A percentile compares a stretch with the other conserved stretches of the same genome.
Evolutionary conservation across 768 basidiomycete genomes (phyloP).

Genomic region (Hysterangium stoloniferum): DNA sequence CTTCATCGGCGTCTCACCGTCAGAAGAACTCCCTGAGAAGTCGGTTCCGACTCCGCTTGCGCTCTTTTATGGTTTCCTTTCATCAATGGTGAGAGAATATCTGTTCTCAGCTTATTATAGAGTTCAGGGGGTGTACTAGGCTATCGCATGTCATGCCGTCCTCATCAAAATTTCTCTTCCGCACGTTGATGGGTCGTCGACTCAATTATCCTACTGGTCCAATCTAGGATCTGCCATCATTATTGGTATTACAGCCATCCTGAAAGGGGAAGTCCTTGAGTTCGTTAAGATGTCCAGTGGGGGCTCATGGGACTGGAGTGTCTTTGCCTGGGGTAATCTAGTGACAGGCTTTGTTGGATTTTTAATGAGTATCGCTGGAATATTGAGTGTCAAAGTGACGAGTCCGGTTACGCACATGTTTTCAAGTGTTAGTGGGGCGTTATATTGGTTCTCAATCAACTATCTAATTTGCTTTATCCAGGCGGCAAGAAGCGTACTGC

Average conservation of each 20-base stretch:
- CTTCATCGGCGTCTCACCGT: conserved; percentile 26
- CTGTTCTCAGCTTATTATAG: neutral
- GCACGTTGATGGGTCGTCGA: conserved; percentile 30
- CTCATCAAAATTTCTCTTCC: conserved; percentile 34
- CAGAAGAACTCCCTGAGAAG: conserved; percentile 18
- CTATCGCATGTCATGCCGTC: conserved; percentile 36
- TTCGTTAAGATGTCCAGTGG: conserved; percentile 13
- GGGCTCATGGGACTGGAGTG: conserved; percentile 16
- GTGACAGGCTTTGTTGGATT: conserved; percentile 34
- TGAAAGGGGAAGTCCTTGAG: conserved; percentile 27
- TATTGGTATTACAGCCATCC: conserved; percentile 29
- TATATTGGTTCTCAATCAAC: neutral
- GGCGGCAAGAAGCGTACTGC: conserved; percentile 36
- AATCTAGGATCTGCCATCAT: conserved; percentile 30
- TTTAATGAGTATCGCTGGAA: conserved; percentile 36
- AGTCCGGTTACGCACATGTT: conserved; percentile 41
- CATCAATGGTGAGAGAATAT: conserved; percentile 24
- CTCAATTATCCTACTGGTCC: conserved; percentile 35
- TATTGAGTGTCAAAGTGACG: conserved; percentile 40
- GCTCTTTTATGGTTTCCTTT: conserved; percentile 32
- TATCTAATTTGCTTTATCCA: neutral
- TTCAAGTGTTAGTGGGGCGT: conserved; percentile 19
- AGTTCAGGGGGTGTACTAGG: conserved; percentile 26
- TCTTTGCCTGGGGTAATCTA: conserved; percentile 17
- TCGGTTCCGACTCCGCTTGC: conserved; percentile 22